Conservation (phyloP, 108 stramenopile species). For the Fragilaria radians region DNA sequence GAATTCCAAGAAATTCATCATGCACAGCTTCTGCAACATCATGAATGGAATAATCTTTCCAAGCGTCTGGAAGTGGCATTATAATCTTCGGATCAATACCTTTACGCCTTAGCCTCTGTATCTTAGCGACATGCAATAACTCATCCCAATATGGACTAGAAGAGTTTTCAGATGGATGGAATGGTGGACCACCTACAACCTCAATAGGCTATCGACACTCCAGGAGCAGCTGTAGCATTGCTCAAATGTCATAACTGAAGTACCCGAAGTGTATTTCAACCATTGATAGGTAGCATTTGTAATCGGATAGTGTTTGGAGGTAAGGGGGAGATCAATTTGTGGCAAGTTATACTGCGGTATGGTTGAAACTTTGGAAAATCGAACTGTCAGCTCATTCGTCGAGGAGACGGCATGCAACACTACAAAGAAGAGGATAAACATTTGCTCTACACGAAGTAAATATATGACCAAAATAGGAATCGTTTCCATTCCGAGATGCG, state of each 20-base stretch:
- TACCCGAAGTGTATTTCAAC: neutral
- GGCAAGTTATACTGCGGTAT: neutral
- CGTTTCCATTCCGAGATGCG: too few relatives aligned
- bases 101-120: neutral
- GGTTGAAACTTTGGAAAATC: neutral
- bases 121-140: conserved; percentile 7
- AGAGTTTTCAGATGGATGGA: neutral
- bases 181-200: neutral
- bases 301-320: neutral
- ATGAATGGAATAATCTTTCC: conserved; percentile 8
- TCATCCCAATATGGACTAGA: conserved; percentile 15
- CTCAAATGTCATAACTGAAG: neutral
- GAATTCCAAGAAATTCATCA: conserved; percentile 17
- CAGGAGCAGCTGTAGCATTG: neutral
- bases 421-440: too few relatives aligned
- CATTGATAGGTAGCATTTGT: neutral
- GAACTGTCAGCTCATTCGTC: neutral
- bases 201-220: neutral
- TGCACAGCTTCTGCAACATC: conserved; percentile 21
- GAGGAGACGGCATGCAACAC: too few relatives aligned
- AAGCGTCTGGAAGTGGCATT: conserved; percentile 12
- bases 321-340: neutral
- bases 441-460: too few relatives aligned
- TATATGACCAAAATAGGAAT: too few relatives aligned
- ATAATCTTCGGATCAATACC: neutral